Conservation (phyloP, 805 yeast genomes). For the Scheffersomyces spartinae region DNA sequence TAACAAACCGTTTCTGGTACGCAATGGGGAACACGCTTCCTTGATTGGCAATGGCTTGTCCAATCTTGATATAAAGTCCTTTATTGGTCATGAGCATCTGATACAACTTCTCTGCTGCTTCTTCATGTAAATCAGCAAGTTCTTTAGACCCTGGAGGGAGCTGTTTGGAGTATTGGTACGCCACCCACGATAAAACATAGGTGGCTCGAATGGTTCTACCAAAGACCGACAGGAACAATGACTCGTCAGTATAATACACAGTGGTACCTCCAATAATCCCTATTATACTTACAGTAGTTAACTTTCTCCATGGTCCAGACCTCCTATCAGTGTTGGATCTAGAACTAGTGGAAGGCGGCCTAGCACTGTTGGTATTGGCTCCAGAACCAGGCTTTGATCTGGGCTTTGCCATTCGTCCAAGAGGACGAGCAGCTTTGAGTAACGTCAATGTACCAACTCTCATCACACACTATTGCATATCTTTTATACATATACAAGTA, state of each 20-base stretch:
- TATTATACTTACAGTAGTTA: too few species aligned
- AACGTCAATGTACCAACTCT: too few species aligned
- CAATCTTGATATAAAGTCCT: conserved; percentile 63
- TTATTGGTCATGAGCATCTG: conserved; percentile 34
- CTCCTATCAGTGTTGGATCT: too few species aligned
- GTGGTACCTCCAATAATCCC: too few species aligned
- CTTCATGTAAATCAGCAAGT: conserved; percentile 46
- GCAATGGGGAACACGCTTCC: conserved; percentile 55
- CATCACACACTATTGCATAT: too few species aligned
- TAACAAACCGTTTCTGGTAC: conserved; percentile 44
- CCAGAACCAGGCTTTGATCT: too few species aligned
- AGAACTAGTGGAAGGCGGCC: too few species aligned
- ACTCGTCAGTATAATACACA: conserved; percentile 22
- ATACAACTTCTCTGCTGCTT: conserved; percentile 41
- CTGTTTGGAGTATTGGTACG: conserved; percentile 44
- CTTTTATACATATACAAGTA: too few species aligned
- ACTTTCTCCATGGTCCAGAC: too few species aligned
- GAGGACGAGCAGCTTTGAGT: too few species aligned
- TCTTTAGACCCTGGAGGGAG: conserved; percentile 20
- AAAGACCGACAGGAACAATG: conserved; percentile 35
- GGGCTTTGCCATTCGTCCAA: too few species aligned
- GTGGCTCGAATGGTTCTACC: conserved; percentile 43
- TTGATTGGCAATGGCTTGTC: conserved; percentile 74
- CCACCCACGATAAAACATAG: conserved; percentile 36
- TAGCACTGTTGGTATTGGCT: too few species aligned